These are phyloP conservation scores for Phytopythium kandeliae DNA, from an alignment of 352 stramenopile species.

Conservation along the genomic window DNA sequence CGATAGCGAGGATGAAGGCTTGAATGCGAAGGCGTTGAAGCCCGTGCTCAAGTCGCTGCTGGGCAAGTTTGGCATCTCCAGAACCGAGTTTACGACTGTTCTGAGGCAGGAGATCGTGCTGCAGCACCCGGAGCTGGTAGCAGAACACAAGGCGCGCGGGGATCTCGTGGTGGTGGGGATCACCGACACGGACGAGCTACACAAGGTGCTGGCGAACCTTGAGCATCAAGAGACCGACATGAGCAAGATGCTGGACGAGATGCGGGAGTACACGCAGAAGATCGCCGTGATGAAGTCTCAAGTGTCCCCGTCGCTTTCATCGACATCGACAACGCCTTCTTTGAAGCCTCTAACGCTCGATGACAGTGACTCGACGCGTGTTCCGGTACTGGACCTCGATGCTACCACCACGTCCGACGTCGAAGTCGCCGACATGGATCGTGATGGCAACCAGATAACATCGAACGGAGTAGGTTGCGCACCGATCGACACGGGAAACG, in stretches of 20 bases:
- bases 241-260: not conserved
- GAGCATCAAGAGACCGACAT: not conserved
- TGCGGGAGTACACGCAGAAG: conserved; percentile 1
- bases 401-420: not conserved
- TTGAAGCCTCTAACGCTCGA: not conserved
- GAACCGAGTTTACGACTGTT: conserved; percentile 10
- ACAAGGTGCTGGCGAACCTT: not conserved
- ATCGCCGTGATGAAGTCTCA: not conserved
- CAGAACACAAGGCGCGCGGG: conserved; percentile 1
- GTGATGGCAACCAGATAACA: not conserved
- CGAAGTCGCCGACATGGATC: not conserved
- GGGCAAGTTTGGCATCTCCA: conserved; percentile 2
- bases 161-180: conserved; percentile 2
- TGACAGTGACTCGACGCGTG: not conserved
- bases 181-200: not conserved
- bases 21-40: not conserved
- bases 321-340: not conserved
- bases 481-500: not conserved
- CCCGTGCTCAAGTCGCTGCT: conserved; percentile 3
- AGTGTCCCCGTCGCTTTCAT: not conserved
- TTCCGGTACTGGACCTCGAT: not conserved
- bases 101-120: conserved; percentile 14
- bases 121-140: conserved; percentile 10
- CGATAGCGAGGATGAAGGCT: not conserved
- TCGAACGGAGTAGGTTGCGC: not conserved